These are phyloP conservation scores for Casuarina cunninghamiana DNA, from an alignment of 306 rosid genomes.

Conservation along the genomic window DNA sequence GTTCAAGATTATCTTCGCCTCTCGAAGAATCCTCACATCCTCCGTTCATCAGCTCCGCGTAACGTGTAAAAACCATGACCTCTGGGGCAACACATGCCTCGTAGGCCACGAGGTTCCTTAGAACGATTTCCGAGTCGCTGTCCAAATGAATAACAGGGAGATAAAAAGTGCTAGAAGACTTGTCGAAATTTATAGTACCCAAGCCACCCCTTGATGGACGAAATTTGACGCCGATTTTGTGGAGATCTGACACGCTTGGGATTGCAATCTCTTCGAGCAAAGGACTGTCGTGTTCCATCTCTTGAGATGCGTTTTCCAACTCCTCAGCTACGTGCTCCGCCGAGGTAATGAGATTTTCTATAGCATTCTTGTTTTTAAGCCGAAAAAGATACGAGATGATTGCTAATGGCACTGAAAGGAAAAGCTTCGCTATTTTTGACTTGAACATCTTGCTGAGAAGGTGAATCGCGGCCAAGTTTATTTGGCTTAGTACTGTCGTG, in stretches of 20 bases:
- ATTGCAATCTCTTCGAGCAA: slow-evolving; percentile 9
- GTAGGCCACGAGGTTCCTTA: slow-evolving; percentile 15
- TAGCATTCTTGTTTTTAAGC: background rate
- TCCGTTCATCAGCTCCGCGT: slow-evolving; percentile 17
- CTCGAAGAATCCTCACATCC: slow-evolving; percentile 13
- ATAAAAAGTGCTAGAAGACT: background rate
- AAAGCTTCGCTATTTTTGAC: background rate
- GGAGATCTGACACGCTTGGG: slow-evolving; percentile 5
- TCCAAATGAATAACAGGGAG: slow-evolving; percentile 6
- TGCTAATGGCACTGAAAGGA: background rate
- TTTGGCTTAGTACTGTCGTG: background rate
- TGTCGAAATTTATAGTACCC: slow-evolving; percentile 4
- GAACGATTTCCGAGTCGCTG: slow-evolving; percentile 5
- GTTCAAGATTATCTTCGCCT: background rate
- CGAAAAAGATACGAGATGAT: background rate
- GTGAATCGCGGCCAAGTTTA: background rate
- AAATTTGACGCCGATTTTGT: background rate
- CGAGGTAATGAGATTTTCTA: background rate
- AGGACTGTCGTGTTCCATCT: background rate
- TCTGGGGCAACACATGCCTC: slow-evolving; percentile 6
- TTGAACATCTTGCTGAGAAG: background rate
- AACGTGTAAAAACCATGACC: slow-evolving; percentile 7
- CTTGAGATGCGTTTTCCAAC: background rate
- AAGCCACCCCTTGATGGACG: slow-evolving; percentile 12
- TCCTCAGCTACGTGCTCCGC: background rate